phyloP scores from a whole-genome alignment of 2,329 filamentous ascomycete species.

The Lachnum nothofagi region DNA sequence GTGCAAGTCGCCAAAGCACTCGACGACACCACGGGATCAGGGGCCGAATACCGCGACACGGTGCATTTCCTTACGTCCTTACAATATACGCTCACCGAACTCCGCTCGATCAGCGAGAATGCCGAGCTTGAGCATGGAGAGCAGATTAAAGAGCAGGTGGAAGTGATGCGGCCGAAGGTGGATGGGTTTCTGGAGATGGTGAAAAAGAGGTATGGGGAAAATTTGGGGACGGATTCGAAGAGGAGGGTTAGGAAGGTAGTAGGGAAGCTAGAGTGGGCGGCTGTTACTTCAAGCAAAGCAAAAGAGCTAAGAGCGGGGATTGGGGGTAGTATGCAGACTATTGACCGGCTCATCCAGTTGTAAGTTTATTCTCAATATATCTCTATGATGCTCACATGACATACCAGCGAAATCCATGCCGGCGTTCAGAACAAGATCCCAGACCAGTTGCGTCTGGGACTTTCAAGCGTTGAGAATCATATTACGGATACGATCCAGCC shows the following conservation, averaged over 20 bases:
- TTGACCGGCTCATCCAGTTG: neutral
- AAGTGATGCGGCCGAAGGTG: neutral
- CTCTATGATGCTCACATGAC: neutral
- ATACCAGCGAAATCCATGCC: neutral
- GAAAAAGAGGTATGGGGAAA: neutral
- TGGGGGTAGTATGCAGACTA: neutral
- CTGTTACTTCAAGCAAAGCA: neutral
- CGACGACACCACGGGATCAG: slow-evolving; percentile 1
- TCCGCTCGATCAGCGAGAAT: neutral
- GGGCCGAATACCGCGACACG: neutral
- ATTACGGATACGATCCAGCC: neutral
- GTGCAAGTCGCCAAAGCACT: slow-evolving; percentile 7
- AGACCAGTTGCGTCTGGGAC: neutral
- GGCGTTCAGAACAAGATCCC: neutral
- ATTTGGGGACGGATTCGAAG: neutral
- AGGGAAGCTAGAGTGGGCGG: neutral
- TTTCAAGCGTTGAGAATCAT: neutral
- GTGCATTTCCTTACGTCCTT: neutral
- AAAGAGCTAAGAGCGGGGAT: neutral
- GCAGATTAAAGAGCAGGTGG: neutral
- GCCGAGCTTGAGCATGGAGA: neutral
- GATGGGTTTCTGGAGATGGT: neutral
- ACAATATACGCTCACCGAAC: neutral
- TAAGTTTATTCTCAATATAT: neutral
- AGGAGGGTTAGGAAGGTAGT: neutral